phyloP scores from a whole-genome alignment of 1,284 basidiomycete genomes.

The Ceraceosorus guamensis region DNA sequence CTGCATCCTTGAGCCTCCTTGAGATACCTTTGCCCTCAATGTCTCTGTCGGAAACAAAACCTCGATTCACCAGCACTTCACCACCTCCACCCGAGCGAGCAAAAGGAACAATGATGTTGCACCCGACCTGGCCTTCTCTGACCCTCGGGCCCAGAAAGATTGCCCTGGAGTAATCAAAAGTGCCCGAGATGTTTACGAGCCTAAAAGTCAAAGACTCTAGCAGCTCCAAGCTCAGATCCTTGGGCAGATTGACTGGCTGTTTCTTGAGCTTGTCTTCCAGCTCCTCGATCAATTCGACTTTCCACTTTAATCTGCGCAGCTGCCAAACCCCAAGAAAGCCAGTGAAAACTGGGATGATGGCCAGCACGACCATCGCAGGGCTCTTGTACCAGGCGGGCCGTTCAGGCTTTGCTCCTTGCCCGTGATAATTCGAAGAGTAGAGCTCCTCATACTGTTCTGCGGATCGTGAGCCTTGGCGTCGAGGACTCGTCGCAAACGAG shows the following conservation, averaged over 20 bases:
- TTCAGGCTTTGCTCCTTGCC: not conserved
- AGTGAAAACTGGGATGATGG: conserved; percentile 80
- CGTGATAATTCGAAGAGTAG: not conserved
- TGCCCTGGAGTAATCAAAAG: conserved; percentile 58
- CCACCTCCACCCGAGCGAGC: conserved; percentile 58
- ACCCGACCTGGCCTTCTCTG: conserved; percentile 76
- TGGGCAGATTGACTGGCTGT: conserved; percentile 71
- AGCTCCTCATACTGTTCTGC: not conserved
- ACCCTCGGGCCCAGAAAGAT: conserved; percentile 81
- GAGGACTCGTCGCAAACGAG: too few species aligned
- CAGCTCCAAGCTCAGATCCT: conserved; percentile 55
- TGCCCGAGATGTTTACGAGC: conserved; percentile 28
- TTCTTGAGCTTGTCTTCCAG: conserved; percentile 81
- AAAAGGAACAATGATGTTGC: conserved; percentile 78
- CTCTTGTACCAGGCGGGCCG: conserved; percentile 31
- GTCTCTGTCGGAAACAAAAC: conserved; percentile 62
- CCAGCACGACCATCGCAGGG: conserved; percentile 58
- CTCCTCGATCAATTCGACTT: conserved; percentile 85
- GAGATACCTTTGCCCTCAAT: conserved; percentile 13
- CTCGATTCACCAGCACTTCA: conserved; percentile 66
- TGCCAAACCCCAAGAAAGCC: conserved; percentile 94
- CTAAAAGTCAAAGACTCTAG: conserved; percentile 37
- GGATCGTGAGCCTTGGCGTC: too few species aligned
- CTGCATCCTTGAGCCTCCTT: conserved; percentile 6
- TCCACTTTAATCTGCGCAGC: conserved; percentile 82